phyloP scores from a whole-genome alignment of 1,139 yeast genomes.

The Suhomyces wounanorum region DNA sequence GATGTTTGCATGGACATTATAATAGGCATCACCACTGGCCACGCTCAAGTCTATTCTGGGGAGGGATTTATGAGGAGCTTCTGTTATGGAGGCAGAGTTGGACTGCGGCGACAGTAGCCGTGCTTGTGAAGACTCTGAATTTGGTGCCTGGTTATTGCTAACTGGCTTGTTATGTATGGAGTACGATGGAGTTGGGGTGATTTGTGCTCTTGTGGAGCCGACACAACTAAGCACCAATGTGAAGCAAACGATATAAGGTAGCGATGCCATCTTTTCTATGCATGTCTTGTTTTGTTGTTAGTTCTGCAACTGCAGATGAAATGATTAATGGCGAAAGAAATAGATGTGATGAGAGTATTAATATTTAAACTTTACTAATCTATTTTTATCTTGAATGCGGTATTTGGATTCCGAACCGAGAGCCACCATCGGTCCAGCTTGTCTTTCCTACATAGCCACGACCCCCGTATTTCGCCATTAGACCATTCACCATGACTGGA shows the following conservation, averaged over 20 bases:
- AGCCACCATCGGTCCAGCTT: no score
- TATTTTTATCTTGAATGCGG: not conserved
- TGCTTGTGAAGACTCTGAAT: not conserved
- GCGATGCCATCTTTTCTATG: not conserved
- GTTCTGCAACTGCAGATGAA: not conserved
- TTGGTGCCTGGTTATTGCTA: not conserved
- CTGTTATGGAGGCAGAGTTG: not conserved
- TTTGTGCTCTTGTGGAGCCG: not conserved
- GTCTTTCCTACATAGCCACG: no score
- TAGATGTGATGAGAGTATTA: not conserved
- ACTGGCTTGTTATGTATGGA: not conserved
- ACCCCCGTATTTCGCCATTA: no score
- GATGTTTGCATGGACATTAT: conserved; percentile 8
- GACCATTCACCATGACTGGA: no score
- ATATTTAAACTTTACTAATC: not conserved
- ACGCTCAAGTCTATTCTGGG: conserved; percentile 7
- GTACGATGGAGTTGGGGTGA: not conserved
- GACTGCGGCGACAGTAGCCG: not conserved
- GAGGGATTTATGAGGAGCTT: not conserved
- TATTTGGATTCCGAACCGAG: not conserved
- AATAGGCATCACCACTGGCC: conserved; percentile 9
- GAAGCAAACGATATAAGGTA: not conserved
- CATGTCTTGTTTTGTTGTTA: not conserved
- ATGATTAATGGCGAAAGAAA: not conserved
- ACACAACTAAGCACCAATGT: not conserved